Percentiles rank a stretch among this genome's conserved stretches.
Conservation (phyloP, 495 filamentous ascomycete genomes). For the Podospora bellae-mahoneyi region DNA sequence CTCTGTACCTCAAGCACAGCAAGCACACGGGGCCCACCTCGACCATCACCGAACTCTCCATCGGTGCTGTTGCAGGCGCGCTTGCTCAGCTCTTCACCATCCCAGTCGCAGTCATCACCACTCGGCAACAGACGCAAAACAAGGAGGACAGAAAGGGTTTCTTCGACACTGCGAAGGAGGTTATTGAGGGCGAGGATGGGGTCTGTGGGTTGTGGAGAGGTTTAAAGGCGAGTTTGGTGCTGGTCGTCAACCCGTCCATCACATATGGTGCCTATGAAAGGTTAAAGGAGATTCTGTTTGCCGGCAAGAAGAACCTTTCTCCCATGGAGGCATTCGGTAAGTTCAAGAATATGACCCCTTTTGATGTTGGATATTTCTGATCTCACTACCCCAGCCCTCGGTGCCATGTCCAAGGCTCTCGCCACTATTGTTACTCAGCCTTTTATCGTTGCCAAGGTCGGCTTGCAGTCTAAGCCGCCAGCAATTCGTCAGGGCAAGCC, state of each 20-base stretch:
- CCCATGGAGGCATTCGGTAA: slow-evolving; percentile 89
- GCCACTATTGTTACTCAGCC: slow-evolving; percentile 94
- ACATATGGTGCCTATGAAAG: slow-evolving; percentile 97
- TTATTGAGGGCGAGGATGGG: slow-evolving; percentile 87
- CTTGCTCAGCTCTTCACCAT: slow-evolving; percentile 95
- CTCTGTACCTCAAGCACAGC: slow-evolving; percentile 70
- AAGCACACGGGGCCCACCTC: slow-evolving; percentile 62
- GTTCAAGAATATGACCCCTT: slow-evolving; percentile 31
- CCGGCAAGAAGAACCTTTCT: slow-evolving; percentile 69
- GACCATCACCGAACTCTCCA: slow-evolving; percentile 79
- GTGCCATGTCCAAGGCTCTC: slow-evolving; percentile 87
- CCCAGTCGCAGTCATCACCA: slow-evolving; percentile 91
- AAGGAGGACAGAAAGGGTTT: slow-evolving; percentile 83
- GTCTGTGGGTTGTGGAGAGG: slow-evolving; percentile 89
- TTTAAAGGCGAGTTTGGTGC: slow-evolving; percentile 90
- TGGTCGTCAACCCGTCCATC: slow-evolving; percentile 96
- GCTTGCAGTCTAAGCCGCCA: slow-evolving; percentile 88
- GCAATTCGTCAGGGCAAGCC: slow-evolving; percentile 80
- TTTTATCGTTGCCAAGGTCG: slow-evolving; percentile 96
- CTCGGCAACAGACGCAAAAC: slow-evolving; percentile 86
- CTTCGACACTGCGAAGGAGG: slow-evolving; percentile 82
- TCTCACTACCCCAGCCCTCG: slow-evolving; percentile 60
- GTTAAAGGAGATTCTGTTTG: slow-evolving; percentile 74
- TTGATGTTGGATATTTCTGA: slow-evolving; percentile 1
- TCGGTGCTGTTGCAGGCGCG: slow-evolving; percentile 87